Conservation (phyloP, 2,329 filamentous ascomycete species). For the Colletotrichum cereale region DNA sequence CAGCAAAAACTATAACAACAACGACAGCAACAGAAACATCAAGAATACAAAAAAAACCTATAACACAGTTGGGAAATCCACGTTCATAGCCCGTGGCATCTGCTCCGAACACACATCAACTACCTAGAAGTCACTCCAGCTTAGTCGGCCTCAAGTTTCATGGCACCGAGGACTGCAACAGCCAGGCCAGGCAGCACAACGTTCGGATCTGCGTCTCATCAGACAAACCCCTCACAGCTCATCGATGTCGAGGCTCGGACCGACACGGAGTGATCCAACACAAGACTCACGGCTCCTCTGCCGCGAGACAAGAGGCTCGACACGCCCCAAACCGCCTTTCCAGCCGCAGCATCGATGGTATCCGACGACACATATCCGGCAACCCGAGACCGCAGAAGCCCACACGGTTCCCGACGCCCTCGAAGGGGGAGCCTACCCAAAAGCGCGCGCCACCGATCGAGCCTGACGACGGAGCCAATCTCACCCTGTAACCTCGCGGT, state of each 20-base stretch:
- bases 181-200: neutral
- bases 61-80: neutral
- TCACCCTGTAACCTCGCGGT: slow-evolving; percentile 11
- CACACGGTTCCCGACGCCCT: neutral
- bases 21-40: neutral
- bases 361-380: neutral
- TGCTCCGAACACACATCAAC: neutral
- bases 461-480: neutral
- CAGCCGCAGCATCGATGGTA: neutral
- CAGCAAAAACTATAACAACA: no score
- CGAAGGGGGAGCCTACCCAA: neutral
- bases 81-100: neutral
- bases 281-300: neutral
- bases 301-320: slow-evolving; percentile 14
- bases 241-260: neutral
- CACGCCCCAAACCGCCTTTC: neutral
- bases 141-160: no score
- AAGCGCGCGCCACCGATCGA: neutral
- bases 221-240: neutral
- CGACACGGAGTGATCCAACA: neutral
- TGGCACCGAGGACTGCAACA: neutral
- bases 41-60: neutral
- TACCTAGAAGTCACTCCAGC: neutral
- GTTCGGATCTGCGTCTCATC: neutral
- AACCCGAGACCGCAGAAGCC: neutral